Evolutionary conservation across 352 stramenopile species (phyloP), one percentile per base, ranked within the genome.

Genomic region (Globisporangium spiculum): DNA sequence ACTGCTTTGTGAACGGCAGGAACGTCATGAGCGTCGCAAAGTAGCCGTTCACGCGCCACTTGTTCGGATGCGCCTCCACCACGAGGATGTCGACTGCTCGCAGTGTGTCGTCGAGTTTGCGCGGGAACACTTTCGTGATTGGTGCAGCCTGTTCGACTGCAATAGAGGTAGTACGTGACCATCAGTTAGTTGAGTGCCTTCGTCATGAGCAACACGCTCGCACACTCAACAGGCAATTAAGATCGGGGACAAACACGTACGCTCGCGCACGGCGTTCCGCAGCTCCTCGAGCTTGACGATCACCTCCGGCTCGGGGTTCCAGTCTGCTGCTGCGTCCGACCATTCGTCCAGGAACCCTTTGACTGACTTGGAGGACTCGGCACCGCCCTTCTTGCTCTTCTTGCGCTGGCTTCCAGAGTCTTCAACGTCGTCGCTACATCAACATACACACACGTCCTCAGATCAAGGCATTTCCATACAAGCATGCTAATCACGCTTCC

Each of bases 11-110:
- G 66, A 94, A 96, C 36, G 88, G 88, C 52, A 96, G 68, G 66
- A 96, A 96, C 52, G 81, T 89, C 88, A 94, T 94, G 34, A 96
- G 74, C 63, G 86, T 93, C 18, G 86, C 84, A 71, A 96, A 94
- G 64, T 96, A 96, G 22, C 88, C 88, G 68, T 92, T 96, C 66
- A 96, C 88, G 20, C 88, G 83, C 88, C 88, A 96, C 68, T 92
- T 91, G 71, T 96, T 94, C 32, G 88, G 88, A 68, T 96, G 88
- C 8, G 88, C 75, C 56, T 92, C 83, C 38, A 96, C 88, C 34
- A 94, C 88, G 18, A 93, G 69, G 20, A 81, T 83, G 64, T 96
- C 88, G 30, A 96, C 88, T 0, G 77, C 84, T 9, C 88, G 80
- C n/a, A 96, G 73, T 18, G 80, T 73, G 61, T 94, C 88, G 72